These are phyloP conservation scores for Stipa capillata DNA, from an alignment of 176 grass and related monocot genomes.

Conservation along the genomic window DNA sequence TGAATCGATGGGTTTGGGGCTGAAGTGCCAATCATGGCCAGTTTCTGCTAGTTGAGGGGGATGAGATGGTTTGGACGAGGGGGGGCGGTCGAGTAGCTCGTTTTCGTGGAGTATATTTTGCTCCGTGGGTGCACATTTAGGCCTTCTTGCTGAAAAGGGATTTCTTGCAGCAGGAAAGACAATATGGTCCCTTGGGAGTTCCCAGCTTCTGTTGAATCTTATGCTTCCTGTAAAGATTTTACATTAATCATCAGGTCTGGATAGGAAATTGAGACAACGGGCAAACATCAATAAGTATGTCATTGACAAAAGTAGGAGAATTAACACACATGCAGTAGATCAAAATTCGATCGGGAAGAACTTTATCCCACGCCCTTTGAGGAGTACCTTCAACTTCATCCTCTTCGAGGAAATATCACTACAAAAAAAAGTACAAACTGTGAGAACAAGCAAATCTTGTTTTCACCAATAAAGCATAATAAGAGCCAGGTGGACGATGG, in stretches of 20 bases:
- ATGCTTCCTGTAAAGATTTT: constrained; percentile 49
- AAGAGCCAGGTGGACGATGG: background rate
- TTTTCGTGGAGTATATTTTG: background rate
- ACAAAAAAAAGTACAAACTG: background rate
- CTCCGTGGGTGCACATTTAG: background rate
- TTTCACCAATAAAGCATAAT: background rate
- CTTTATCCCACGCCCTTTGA: constrained; percentile 64
- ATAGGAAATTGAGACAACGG: background rate
- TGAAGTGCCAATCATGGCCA: background rate
- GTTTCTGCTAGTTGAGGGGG: background rate
- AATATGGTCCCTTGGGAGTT: constrained; percentile 38
- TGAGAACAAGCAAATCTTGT: background rate
- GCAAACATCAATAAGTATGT: background rate
- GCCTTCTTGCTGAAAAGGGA: background rate
- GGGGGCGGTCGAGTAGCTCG: background rate
- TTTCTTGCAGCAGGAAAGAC: constrained; percentile 37
- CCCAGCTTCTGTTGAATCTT: constrained; percentile 30
- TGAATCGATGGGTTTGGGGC: background rate
- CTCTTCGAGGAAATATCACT: constrained; percentile 45
- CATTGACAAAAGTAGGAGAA: background rate
- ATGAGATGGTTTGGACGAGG: background rate
- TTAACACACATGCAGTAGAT: constrained; percentile 68
- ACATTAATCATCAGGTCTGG: background rate
- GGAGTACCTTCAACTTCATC: constrained; percentile 17
- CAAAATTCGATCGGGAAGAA: constrained; percentile 45